These are phyloP conservation scores for Mycena sanguinolenta DNA, from an alignment of 768 basidiomycete genomes.

Conservation along the genomic window DNA sequence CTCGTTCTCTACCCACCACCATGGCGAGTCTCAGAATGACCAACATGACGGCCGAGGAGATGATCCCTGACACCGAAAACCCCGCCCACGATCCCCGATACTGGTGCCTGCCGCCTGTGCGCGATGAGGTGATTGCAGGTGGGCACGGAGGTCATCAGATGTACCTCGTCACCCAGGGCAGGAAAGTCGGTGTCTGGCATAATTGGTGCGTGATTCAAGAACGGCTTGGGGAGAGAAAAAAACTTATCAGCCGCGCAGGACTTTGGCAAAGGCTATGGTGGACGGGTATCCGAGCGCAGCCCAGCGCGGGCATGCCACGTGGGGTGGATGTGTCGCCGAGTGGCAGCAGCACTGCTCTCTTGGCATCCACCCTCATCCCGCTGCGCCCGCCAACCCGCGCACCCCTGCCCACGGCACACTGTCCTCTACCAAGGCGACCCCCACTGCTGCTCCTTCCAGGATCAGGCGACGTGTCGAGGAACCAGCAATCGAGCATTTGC, in stretches of 20 bases:
- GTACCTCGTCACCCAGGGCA: constrained; percentile 1
- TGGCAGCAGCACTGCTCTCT: constrained; percentile 3
- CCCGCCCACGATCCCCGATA: not conserved
- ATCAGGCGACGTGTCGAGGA: too few relatives aligned
- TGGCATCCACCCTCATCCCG: constrained; percentile 1
- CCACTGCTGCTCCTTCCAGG: too few relatives aligned
- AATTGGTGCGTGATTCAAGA: constrained; percentile 1
- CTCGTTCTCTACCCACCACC: not conserved
- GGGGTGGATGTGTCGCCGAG: not conserved
- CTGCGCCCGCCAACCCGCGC: not conserved
- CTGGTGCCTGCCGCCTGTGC: not conserved
- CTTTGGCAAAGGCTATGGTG: not conserved
- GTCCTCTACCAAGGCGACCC: too few relatives aligned
- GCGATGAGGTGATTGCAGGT: not conserved
- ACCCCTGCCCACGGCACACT: too few relatives aligned
- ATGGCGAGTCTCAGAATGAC: not conserved
- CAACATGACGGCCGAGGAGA: constrained; percentile 3
- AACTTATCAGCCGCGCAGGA: not conserved
- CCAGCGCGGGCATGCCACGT: not conserved
- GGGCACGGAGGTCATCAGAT: not conserved
- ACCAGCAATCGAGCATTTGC: not conserved
- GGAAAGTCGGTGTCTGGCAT: not conserved
- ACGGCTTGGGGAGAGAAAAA: too few relatives aligned
- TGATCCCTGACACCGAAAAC: not conserved
- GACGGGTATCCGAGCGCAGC: not conserved